Evolutionary conservation across 345 rosid species (phyloP), one percentile per base, ranked within the genome.

Genomic region (Psidium guajava): DNA sequence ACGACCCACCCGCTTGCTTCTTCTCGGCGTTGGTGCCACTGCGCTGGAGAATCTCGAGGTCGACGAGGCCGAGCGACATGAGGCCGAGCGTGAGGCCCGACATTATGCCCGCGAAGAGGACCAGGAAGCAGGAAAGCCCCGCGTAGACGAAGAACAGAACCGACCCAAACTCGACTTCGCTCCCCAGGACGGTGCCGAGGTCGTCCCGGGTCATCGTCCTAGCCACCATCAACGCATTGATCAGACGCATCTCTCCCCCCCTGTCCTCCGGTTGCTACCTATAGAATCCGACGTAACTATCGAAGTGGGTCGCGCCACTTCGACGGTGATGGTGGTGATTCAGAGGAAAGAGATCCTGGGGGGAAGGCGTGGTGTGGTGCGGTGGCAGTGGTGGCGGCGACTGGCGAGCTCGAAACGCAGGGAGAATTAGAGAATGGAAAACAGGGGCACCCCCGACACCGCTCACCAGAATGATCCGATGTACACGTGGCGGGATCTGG

Each of bases 1-100:
- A 11, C 80, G 32, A 82, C 81, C 69, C 81, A 97, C 99, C 95
- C 21, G 99, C 98, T 93, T 97, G 99, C 83, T 94, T 92, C 91
- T 97, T 96, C 93, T 97, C 98, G 73, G 90, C 50, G 77, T 91
- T 83, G 27, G 98, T 91, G 84, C 99, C 99, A 87, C 99, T 96
- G 12, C 99, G 95, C 87, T 95, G 98, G 83, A 97, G 98, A 59
- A 97, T 94, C 89, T 97, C 98, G 28, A 97, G 98, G 64, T 97
- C 99, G 51, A 96, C 99, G 55, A 92, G 98, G 20, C 99, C 96
- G n/a, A 97, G 95, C 47, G 99, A 97, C 99, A 97, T 97, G 81
- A 97, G 93, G 4, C 99, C 99, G 27, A 97, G 89, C 54, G 99
- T 97, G 28, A 97, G 94, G 80, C 99, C 99, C 16, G 99, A 97